These are phyloP conservation scores for Naumovozyma dairenensis DNA, from an alignment of 805 yeast species.

Conservation along the genomic window DNA sequence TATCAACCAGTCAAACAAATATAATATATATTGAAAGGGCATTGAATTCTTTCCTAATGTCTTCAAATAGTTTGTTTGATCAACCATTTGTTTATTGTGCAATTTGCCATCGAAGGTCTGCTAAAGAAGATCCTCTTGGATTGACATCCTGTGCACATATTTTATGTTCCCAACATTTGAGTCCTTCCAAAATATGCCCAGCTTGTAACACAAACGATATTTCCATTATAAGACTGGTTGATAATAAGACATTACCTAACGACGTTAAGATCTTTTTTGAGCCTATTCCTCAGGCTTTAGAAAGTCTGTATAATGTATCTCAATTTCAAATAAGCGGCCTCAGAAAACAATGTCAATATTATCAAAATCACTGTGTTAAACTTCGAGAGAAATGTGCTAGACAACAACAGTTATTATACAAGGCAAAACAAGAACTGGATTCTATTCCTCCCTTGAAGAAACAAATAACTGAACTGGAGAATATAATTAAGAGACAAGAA, in stretches of 20 bases:
- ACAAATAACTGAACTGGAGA: slow-evolving; percentile 7
- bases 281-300: slow-evolving; percentile 19
- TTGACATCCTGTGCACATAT: slow-evolving; percentile 34
- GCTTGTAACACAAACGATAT: slow-evolving; percentile 15
- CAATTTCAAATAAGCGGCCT: slow-evolving; percentile 24
- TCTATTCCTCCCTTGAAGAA: slow-evolving; percentile 14
- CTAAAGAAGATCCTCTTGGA: slow-evolving; percentile 17
- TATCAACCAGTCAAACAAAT: too few relatives aligned
- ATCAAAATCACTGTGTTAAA: slow-evolving; percentile 16
- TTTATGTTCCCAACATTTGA: slow-evolving; percentile 27
- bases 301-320: slow-evolving; percentile 20
- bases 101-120: slow-evolving; percentile 24
- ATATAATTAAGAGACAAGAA: neutral
- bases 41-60: slow-evolving; percentile 7
- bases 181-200: slow-evolving; percentile 9
- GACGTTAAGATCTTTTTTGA: slow-evolving; percentile 21
- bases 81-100: slow-evolving; percentile 29
- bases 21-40: too few relatives aligned
- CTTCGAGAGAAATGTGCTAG: slow-evolving; percentile 20
- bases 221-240: slow-evolving; percentile 14
- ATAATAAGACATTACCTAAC: slow-evolving; percentile 12
- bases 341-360: slow-evolving; percentile 18
- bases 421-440: slow-evolving; percentile 23
- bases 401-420: slow-evolving; percentile 19
- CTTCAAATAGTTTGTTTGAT: slow-evolving; percentile 12